Evolutionary conservation across 805 yeast species (phyloP), one percentile per base, ranked within the genome.

Genomic region (Ogataea henricii): DNA sequence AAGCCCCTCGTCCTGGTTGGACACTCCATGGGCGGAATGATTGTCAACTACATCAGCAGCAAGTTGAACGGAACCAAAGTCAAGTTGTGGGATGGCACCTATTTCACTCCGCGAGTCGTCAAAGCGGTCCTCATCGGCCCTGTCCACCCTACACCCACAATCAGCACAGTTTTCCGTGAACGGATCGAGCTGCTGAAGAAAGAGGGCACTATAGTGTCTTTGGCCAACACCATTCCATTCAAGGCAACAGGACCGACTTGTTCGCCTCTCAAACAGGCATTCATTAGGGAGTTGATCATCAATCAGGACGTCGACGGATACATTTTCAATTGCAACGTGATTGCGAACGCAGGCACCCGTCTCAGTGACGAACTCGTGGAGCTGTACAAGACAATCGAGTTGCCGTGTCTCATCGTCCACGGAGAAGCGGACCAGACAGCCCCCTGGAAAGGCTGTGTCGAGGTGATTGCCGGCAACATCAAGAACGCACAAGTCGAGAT

Each of bases 1-100:
- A n/a, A 43, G 20, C 52, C 52, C 1, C 16, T 53, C 2, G 39
- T 50, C 6, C 43, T 53, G 13, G 51, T 53, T 13, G 56, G 56
- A 1, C 52, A 47, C 33, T 53, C 56, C 4, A 53, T 53, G 56
- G 56, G 56, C 5, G 56, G 56, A 1, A 42, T 53, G 52, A 45
- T 53, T 21, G 49, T 51, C 27, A 53, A 53, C 29, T 45, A 50
- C 25, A 36, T 53, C 30, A 47, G 43, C 18, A 22, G 43, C 20
- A 22, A 34, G 25, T 39, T 43, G 45, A 43, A 46, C 21, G 47
- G 41, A 1, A 36, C 16, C 1, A 33, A 26, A 10, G 43, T 37
- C 2, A 34, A 27, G 7, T 39, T 51, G 16, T 30, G 34, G 34
- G 44, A 48, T 30, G 45, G 48, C 1, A 16, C 37, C 8, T 14